These are phyloP conservation scores for Pseudopithomyces chartarum DNA, from an alignment of 2,329 filamentous ascomycete species.

Conservation along the genomic window DNA sequence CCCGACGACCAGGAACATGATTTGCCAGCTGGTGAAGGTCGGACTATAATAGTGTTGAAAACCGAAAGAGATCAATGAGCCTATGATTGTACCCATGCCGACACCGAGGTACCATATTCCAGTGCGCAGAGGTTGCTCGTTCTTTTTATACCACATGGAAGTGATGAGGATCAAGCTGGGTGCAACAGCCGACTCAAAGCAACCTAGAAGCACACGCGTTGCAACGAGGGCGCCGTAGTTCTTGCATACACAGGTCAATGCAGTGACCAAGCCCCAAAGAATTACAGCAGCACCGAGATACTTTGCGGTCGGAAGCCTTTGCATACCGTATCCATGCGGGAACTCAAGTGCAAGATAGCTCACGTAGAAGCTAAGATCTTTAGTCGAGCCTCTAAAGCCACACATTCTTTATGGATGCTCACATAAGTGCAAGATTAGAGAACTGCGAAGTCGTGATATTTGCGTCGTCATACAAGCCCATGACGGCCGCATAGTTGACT, in stretches of 20 bases:
- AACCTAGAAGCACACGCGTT: conserved; percentile 57
- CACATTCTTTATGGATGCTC: no score
- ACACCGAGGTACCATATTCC: conserved; percentile 54
- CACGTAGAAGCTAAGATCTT: conserved; percentile 36
- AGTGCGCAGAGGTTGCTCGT: conserved; percentile 64
- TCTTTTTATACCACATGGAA: conserved; percentile 68
- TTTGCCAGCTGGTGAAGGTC: conserved; percentile 65
- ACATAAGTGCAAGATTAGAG: conserved; percentile 38
- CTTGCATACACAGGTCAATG: conserved; percentile 53
- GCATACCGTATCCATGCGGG: conserved; percentile 56
- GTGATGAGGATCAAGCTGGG: conserved; percentile 69
- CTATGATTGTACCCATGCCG: conserved; percentile 59
- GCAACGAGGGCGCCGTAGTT: conserved; percentile 57
- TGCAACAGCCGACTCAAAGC: conserved; percentile 53
- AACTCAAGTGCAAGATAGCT: conserved; percentile 47
- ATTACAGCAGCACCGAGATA: conserved; percentile 53
- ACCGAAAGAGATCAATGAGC: conserved; percentile 62
- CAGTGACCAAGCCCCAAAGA: conserved; percentile 56
- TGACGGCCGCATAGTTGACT: conserved; percentile 50
- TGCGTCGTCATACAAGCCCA: conserved; percentile 47
- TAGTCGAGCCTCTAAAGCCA: no score
- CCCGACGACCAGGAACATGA: conserved; percentile 67
- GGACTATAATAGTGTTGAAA: conserved; percentile 60
- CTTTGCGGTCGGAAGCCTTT: conserved; percentile 59
- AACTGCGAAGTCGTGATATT: conserved; percentile 44